Percentiles rank a stretch among this genome's conserved stretches.
phyloP scores from a whole-genome alignment of 345 rosid species.

The Nasturtium officinale region DNA sequence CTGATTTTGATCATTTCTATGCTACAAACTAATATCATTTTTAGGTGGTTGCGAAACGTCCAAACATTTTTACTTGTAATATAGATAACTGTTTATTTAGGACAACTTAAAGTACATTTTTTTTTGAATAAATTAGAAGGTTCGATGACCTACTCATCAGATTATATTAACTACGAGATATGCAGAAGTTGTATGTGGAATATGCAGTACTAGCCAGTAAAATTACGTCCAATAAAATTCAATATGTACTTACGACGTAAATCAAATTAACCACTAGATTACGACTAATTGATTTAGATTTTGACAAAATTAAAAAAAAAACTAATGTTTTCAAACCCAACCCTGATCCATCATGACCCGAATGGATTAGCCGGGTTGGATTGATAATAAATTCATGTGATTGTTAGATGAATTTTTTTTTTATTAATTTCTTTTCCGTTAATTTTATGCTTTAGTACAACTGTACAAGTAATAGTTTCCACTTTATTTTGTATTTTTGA shows the following conservation, averaged over 20 bases:
- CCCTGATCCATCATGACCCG: no score
- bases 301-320: neutral
- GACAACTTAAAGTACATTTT: neutral
- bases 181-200: neutral
- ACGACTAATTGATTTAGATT: neutral
- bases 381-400: no score
- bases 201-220: no score
- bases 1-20: conserved; percentile 20
- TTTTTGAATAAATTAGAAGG: neutral
- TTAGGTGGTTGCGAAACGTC: neutral
- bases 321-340: no score
- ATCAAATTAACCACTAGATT: neutral
- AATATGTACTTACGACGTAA: neutral
- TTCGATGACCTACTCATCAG: neutral
- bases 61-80: neutral
- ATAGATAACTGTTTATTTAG: neutral
- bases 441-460: no score
- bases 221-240: no score
- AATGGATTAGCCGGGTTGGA: no score
- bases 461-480: no score
- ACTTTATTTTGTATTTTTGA: no score
- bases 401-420: no score
- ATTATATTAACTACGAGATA: neutral
- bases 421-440: no score
- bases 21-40: neutral